These are phyloP conservation scores for Vanilla planifolia DNA, from an alignment of 106 monocot genomes.

Conservation along the genomic window DNA sequence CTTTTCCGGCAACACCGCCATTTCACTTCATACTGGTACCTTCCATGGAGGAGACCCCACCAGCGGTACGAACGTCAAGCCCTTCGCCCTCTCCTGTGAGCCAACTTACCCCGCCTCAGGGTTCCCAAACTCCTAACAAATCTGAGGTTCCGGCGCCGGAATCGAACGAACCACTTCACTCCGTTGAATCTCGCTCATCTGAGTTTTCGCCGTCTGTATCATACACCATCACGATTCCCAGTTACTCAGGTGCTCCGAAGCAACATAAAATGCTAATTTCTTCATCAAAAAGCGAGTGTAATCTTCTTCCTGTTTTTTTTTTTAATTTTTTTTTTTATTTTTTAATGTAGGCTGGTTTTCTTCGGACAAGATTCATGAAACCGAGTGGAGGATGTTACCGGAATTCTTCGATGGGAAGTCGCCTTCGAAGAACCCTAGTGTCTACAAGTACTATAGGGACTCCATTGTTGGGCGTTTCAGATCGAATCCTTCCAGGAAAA, in stretches of 20 bases:
- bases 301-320: neutral
- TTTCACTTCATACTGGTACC: too few relatives aligned
- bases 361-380: conserved; percentile 52
- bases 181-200: neutral
- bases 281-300: conserved; percentile 5
- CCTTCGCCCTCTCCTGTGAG: too few relatives aligned
- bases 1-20: too few relatives aligned
- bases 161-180: conserved; percentile 7
- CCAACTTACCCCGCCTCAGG: too few relatives aligned
- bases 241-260: conserved; percentile 46
- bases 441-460: conserved; percentile 74
- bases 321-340: neutral
- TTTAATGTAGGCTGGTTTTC: conserved; percentile 69
- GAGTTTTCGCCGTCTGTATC: conserved; percentile 10
- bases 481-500: conserved; percentile 40
- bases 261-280: neutral
- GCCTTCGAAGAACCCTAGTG: conserved; percentile 44
- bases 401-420: conserved; percentile 84
- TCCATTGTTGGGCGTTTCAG: conserved; percentile 54
- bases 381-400: conserved; percentile 55
- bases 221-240: conserved; percentile 56
- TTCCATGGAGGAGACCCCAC: too few relatives aligned
- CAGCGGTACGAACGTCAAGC: too few relatives aligned
- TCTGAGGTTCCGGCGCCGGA: conserved; percentile 20
- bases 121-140: conserved; percentile 32